Percentiles rank a stretch among this genome's conserved stretches.
Conservation (phyloP, 345 rosid genomes). For the Clausena lansium region DNA sequence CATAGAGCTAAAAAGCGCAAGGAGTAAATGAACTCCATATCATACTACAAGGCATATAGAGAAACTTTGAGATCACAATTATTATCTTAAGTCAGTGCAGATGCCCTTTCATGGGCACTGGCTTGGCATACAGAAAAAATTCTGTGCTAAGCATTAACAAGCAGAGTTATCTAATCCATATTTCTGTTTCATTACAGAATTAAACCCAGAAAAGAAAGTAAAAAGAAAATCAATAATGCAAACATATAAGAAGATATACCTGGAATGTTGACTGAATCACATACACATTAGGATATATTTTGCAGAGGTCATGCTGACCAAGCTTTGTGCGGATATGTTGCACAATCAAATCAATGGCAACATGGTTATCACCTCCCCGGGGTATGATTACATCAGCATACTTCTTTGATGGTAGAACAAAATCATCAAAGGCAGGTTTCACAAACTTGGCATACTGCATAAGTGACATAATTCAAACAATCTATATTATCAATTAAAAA, state of each 20-base stretch:
- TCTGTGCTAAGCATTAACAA: background rate
- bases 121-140: conserved; percentile 1
- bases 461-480: conserved; percentile 25
- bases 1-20: background rate
- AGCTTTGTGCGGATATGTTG: conserved; percentile 95
- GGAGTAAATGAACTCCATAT: background rate
- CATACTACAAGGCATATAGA: background rate
- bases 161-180: background rate
- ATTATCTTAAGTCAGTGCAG: background rate
- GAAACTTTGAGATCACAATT: background rate
- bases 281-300: conserved; percentile 74
- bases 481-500: background rate
- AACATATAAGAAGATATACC: conserved; percentile 38
- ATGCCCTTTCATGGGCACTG: background rate
- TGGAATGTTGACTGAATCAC: conserved; percentile 91
- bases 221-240: background rate
- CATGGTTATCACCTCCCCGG: conserved; percentile 94
- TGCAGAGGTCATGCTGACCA: conserved; percentile 94
- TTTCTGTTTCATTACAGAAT: conserved; percentile 2
- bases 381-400: conserved; percentile 96
- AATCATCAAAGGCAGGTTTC: conserved; percentile 99
- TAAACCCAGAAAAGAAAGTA: background rate
- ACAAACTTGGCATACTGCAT: conserved; percentile 95
- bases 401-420: conserved; percentile 92
- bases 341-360: conserved; percentile 93